Conservation (phyloP, 768 basidiomycete genomes). For the Pulveroboletus sp. region DNA sequence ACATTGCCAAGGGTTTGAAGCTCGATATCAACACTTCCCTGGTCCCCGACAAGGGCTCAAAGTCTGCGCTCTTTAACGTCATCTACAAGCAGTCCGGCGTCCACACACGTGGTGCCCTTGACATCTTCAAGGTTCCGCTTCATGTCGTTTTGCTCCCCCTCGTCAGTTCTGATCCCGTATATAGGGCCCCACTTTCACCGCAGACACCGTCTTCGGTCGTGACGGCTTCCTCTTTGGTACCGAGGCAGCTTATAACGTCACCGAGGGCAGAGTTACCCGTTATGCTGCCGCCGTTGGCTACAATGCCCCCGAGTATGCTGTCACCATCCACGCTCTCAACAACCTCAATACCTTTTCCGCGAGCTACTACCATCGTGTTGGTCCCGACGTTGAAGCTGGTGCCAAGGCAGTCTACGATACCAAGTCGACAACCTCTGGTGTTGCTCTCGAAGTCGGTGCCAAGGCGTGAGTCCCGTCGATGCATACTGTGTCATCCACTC, state of each 20-base stretch:
- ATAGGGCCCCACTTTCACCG: conserved; percentile 95
- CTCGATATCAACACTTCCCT: conserved; percentile 82
- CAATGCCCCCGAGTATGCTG: conserved; percentile 93
- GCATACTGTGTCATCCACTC: neutral
- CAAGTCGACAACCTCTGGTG: conserved; percentile 81
- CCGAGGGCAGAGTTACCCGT: conserved; percentile 84
- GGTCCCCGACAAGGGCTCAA: conserved; percentile 80
- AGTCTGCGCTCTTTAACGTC: conserved; percentile 77
- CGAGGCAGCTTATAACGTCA: conserved; percentile 96
- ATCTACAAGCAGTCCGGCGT: conserved; percentile 95
- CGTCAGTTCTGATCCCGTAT: conserved; percentile 2
- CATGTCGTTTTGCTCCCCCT: neutral
- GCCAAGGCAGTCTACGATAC: conserved; percentile 96
- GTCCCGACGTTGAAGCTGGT: conserved; percentile 86
- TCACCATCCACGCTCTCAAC: conserved; percentile 91
- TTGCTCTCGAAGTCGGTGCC: conserved; percentile 90
- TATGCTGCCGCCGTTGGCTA: conserved; percentile 92
- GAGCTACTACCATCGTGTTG: conserved; percentile 97
- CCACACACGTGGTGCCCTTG: conserved; percentile 86
- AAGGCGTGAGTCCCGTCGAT: conserved; percentile 65
- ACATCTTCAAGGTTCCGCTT: conserved; percentile 82
- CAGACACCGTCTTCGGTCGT: conserved; percentile 91
- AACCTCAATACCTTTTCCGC: conserved; percentile 93
- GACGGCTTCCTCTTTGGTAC: conserved; percentile 97
- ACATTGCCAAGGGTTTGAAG: conserved; percentile 96